Base-by-base conservation (phyloP, 2,329 filamentous ascomycete genomes). In the Talaromyces piceae region DNA sequence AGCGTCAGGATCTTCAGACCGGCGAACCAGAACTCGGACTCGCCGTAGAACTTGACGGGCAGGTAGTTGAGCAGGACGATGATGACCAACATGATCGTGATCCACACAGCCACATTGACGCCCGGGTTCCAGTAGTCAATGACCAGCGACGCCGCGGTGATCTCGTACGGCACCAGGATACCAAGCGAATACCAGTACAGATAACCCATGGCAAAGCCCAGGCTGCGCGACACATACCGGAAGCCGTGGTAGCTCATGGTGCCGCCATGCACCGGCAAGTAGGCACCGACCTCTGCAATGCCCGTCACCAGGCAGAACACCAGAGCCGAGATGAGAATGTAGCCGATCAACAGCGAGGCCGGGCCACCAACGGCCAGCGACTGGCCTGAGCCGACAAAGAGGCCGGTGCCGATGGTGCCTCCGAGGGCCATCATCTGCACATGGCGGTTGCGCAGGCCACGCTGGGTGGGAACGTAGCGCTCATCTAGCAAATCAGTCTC, bases 121-220 rank as follows among this genome's bases (percentile, higher is more conserved):
- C 60, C 59, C 3, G 68, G 63, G 9, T 68, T 59, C 83, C 83
- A 87, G 62, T 80, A 85, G 54, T 79, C 69, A 54, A 86, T 82
- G 26, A 87, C 73, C n/a, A 85, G 75, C 37, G 79, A 77, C 11
- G 82, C 81, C 6, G 83, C 83, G 0, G 80, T 80, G 54, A 86
- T 82, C 66, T 87, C 83, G 52, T 79, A 77, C 45, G 71, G 73
- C 0, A 77, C 68, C 31, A 74, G 61, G 26, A 77, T 75, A 0
- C 73, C 70, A 45, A 69, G 58, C 1, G 69, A 69, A 48, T 75
- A 77, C 74, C 73, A 77, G 58, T 76, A 76, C 3, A 71, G 58
- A 41, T 71, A 73, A 16, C 71, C 71, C 57, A 72, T 68, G 8
- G 70, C 65, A 49, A 73, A 72, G 1, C 68, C 68, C 56, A 72